phyloP scores from a whole-genome alignment of 768 basidiomycete species.

The Auricularia auricula-judae region DNA sequence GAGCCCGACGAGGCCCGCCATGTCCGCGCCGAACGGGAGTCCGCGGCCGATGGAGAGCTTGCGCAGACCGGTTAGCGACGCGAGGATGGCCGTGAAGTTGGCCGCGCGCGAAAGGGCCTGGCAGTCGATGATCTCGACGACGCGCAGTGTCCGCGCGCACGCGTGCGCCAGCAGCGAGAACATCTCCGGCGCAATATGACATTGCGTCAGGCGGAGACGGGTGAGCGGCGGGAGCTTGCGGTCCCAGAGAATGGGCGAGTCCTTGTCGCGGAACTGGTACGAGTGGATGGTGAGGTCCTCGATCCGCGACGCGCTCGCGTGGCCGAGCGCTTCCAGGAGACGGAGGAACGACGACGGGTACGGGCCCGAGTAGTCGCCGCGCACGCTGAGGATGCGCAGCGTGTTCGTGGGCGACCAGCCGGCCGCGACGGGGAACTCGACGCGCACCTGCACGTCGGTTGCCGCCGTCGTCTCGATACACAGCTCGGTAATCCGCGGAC shows the following conservation, averaged over 20 bases:
- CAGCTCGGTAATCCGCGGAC: neutral
- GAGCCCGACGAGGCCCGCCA: neutral
- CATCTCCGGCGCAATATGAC: neutral
- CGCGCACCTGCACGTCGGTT: neutral
- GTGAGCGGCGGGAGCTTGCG: neutral
- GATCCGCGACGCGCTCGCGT: neutral
- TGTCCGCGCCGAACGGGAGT: neutral
- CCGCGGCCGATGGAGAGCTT: conserved; percentile 1
- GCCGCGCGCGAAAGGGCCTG: neutral
- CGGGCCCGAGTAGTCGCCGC: neutral
- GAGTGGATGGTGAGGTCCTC: neutral
- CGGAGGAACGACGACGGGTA: neutral
- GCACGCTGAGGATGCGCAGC: neutral
- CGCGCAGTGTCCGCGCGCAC: neutral
- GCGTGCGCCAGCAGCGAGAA: neutral
- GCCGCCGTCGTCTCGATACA: neutral
- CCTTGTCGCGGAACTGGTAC: neutral
- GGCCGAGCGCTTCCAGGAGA: neutral
- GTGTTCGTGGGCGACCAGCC: neutral
- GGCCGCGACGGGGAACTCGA: neutral
- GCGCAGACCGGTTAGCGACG: neutral
- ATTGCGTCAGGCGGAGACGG: neutral
- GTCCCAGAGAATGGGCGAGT: neutral
- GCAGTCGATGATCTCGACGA: conserved; percentile 1
- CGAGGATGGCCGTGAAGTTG: neutral